Evolutionary conservation across 352 stramenopile species (phyloP).

Genomic region (Pythium insidiosum): DNA sequence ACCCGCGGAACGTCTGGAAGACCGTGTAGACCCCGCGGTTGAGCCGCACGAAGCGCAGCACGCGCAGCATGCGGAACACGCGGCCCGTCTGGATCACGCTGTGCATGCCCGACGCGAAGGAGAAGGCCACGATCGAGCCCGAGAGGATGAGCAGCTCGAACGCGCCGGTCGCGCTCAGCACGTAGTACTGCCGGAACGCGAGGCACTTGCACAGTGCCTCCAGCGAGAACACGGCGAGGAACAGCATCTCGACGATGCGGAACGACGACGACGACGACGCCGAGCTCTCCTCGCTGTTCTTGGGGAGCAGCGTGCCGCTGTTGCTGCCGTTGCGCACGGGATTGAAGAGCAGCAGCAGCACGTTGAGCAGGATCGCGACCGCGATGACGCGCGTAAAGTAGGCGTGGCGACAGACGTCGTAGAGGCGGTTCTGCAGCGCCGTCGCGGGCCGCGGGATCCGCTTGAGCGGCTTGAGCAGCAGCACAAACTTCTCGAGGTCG

Average conservation of each 20-base stretch:
- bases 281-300: too few relatives aligned
- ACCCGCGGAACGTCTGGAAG: constrained; percentile 71
- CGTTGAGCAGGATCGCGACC: constrained; percentile 62
- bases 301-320: too few relatives aligned
- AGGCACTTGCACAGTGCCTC: constrained; percentile 54
- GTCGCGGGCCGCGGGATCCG: constrained; percentile 35
- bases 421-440: constrained; percentile 25
- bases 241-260: constrained; percentile 60
- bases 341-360: constrained; percentile 58
- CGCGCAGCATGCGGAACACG: constrained; percentile 71
- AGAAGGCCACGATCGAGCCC: constrained; percentile 60
- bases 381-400: constrained; percentile 47
- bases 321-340: constrained; percentile 18
- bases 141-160: constrained; percentile 61
- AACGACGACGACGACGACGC: constrained; percentile 20
- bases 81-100: constrained; percentile 59
- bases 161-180: constrained; percentile 34
- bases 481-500: constrained; percentile 71
- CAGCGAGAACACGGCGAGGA: constrained; percentile 45
- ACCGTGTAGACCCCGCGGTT: constrained; percentile 66
- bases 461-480: constrained; percentile 54
- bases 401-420: constrained; percentile 49
- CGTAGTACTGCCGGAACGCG: constrained; percentile 55
- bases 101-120: constrained; percentile 50
- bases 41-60: constrained; percentile 65